Conservation (phyloP, 345 rosid genomes). For the Eucalyptus sp. region DNA sequence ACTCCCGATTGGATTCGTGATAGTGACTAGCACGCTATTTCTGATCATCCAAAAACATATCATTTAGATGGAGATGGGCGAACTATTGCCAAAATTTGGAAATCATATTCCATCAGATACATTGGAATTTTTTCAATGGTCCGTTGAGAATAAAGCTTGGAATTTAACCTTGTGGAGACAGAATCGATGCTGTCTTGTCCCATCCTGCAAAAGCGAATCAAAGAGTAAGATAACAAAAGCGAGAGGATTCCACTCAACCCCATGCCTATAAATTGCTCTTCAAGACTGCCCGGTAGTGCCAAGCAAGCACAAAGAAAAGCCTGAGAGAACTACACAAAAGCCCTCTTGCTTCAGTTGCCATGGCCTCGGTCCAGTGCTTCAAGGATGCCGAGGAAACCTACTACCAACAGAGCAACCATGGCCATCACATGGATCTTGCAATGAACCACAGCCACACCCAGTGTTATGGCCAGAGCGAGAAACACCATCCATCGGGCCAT, state of each 20-base stretch:
- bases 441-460: background rate
- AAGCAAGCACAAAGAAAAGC: background rate
- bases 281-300: background rate
- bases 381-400: background rate
- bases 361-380: slow-evolving; percentile 2
- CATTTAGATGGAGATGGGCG: background rate
- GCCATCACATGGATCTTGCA: background rate
- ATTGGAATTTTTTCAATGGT: background rate
- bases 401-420: background rate
- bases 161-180: background rate
- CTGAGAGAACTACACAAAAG: background rate
- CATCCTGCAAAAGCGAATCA: background rate
- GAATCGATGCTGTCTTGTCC: background rate
- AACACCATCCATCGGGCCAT: background rate
- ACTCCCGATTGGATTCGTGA: background rate
- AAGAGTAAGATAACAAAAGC: background rate
- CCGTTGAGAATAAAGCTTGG: background rate
- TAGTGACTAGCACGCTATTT: background rate
- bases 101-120: background rate
- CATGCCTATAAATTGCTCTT: slow-evolving; percentile 1
- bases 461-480: background rate
- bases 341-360: background rate
- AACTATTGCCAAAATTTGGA: background rate
- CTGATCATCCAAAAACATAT: background rate
- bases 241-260: background rate